Conservation (phyloP, 176 grass and related monocot genomes). For the Phragmites australis region DNA sequence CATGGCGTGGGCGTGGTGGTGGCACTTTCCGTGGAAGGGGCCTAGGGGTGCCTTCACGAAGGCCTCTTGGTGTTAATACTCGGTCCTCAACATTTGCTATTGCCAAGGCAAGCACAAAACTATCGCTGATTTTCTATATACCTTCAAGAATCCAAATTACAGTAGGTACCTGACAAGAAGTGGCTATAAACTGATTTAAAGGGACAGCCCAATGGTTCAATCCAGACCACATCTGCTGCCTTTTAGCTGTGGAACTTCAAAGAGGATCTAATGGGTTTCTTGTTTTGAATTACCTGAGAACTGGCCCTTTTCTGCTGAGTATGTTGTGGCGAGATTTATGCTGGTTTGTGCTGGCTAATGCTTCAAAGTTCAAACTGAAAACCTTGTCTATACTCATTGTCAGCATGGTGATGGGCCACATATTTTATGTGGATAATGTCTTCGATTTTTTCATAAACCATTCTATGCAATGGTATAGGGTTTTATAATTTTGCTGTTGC, state of each 20-base stretch:
- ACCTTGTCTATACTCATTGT: conserved; percentile 38
- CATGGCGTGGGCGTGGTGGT: conserved; percentile 61
- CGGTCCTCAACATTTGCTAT: conserved; percentile 68
- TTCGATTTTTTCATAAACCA: conserved; percentile 39
- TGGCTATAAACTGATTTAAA: conserved; percentile 38
- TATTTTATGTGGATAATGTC: conserved; percentile 48
- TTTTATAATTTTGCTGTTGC: conserved; percentile 47
- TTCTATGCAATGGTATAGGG: conserved; percentile 45
- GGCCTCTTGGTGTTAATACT: conserved; percentile 86
- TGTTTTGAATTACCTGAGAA: conserved; percentile 33
- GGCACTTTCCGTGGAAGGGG: conserved; percentile 77
- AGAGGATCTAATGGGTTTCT: conserved; percentile 36
- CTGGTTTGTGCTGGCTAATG: conserved; percentile 42
- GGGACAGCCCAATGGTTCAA: conserved; percentile 33
- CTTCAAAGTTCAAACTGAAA: conserved; percentile 58
- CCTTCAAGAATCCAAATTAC: conserved; percentile 64
- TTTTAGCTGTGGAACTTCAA: conserved; percentile 35
- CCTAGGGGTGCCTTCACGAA: conserved; percentile 56
- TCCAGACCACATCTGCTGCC: conserved; percentile 36
- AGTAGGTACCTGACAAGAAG: conserved; percentile 49
- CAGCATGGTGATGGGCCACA: conserved; percentile 43
- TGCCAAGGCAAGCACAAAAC: conserved; percentile 95
- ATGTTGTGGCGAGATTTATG: conserved; percentile 26
- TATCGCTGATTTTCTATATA: conserved; percentile 64
- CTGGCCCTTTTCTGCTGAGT: conserved; percentile 25